A percentile compares a stretch with the other conserved stretches of the same genome.
These are phyloP conservation scores for Diaporthe destruens DNA, from an alignment of 2,329 filamentous ascomycete species.

Conservation along the genomic window DNA sequence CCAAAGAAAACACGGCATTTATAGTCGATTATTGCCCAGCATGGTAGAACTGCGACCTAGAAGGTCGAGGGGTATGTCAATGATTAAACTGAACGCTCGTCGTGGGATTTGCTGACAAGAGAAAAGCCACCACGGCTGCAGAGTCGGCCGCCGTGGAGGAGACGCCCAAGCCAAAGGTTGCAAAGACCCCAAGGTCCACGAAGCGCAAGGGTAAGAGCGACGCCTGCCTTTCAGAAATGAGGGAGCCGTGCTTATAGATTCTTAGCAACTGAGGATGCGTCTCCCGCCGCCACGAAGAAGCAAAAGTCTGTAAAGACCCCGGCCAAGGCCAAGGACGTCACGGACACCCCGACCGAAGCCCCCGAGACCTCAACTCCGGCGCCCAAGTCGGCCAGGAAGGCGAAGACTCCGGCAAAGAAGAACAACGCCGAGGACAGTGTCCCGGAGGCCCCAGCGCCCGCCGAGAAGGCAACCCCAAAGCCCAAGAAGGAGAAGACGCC, in stretches of 20 bases:
- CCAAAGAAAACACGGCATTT: conserved; percentile 18
- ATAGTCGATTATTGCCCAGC: conserved; percentile 12
- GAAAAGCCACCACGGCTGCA: conserved; percentile 24
- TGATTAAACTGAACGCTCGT: background rate
- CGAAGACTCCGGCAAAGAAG: conserved; percentile 35
- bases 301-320: conserved; percentile 39
- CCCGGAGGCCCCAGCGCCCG: background rate
- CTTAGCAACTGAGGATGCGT: conserved; percentile 39
- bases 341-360: conserved; percentile 21
- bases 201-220: conserved; percentile 41
- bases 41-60: conserved; percentile 42
- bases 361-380: conserved; percentile 25
- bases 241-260: background rate
- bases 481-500: conserved; percentile 40
- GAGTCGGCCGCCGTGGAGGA: conserved; percentile 31
- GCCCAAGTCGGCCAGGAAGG: conserved; percentile 38
- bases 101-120: conserved; percentile 19
- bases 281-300: conserved; percentile 39
- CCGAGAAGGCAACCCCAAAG: conserved; percentile 34
- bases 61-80: conserved; percentile 36
- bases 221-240: background rate
- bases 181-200: conserved; percentile 38
- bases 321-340: conserved; percentile 25
- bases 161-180: conserved; percentile 39
- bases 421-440: conserved; percentile 10